Percentiles rank a stretch among this genome's conserved stretches.
Conservation (phyloP, 1,284 basidiomycete species). For the Cystobasidiaceae sp. region DNA sequence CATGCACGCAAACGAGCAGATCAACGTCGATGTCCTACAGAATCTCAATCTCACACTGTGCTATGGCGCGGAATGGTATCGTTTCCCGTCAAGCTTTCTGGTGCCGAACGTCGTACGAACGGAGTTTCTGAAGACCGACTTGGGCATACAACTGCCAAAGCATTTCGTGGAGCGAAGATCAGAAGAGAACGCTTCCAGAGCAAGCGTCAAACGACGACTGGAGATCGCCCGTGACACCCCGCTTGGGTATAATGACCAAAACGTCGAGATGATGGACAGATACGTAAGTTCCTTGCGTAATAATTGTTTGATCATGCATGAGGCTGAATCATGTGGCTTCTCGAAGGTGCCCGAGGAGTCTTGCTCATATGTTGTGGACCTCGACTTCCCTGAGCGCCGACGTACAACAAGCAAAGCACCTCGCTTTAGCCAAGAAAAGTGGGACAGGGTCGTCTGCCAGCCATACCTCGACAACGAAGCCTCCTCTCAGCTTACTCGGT, state of each 20-base stretch:
- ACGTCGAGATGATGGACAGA: conserved; percentile 68
- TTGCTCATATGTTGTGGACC: conserved; percentile 82
- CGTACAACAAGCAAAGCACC: conserved; percentile 55
- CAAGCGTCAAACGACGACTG: conserved; percentile 44
- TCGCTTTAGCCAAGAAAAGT: conserved; percentile 65
- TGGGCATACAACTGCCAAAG: conserved; percentile 80
- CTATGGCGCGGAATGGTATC: conserved; percentile 90
- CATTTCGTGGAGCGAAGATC: conserved; percentile 57
- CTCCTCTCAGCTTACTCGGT: conserved; percentile 64
- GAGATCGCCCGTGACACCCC: conserved; percentile 66
- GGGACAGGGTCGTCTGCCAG: conserved; percentile 69
- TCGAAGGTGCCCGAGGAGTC: conserved; percentile 61
- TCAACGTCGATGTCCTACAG: conserved; percentile 64
- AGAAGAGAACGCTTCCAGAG: conserved; percentile 41
- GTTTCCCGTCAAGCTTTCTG: conserved; percentile 86
- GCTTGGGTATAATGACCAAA: conserved; percentile 76
- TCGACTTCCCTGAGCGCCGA: conserved; percentile 62
- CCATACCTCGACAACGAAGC: conserved; percentile 75
- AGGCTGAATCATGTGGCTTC: neutral
- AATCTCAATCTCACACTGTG: conserved; percentile 76
- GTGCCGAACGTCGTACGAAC: conserved; percentile 76
- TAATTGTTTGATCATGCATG: neutral
- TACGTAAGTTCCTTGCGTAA: conserved; percentile 60
- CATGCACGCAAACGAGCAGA: conserved; percentile 53
- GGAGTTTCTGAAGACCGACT: conserved; percentile 82